These are phyloP conservation scores for Carex parvula DNA, from an alignment of 176 grass and related monocot species.

Conservation along the genomic window DNA sequence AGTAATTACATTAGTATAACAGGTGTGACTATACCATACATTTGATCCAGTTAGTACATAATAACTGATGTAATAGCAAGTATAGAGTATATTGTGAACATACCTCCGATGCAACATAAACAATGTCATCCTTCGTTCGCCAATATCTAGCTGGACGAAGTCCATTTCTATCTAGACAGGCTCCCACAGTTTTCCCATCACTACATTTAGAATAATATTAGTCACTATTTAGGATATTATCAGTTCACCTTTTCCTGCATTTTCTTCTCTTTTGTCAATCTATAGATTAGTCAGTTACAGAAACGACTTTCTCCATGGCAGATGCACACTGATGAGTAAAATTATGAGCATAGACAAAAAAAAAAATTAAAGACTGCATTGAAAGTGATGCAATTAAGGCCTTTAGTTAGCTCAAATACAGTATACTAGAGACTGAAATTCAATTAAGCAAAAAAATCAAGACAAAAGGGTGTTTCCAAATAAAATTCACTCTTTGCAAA, in stretches of 20 bases:
- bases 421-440: background rate
- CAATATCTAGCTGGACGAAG: conserved; percentile 99
- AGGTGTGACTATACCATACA: background rate
- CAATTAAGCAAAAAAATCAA: conserved; percentile 31
- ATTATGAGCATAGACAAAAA: conserved; percentile 1
- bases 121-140: conserved; percentile 92
- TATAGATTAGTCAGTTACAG: background rate
- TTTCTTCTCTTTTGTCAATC: conserved; percentile 1
- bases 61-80: background rate
- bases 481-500: conserved; percentile 2
- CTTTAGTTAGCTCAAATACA: conserved; percentile 8
- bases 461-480: background rate
- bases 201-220: conserved; percentile 47
- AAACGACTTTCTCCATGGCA: background rate
- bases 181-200: conserved; percentile 97
- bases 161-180: conserved; percentile 96
- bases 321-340: background rate
- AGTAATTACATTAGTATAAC: background rate
- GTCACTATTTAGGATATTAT: background rate
- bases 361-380: background rate
- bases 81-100: conserved; percentile 2
- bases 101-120: conserved; percentile 99
- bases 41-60: conserved; percentile 11
- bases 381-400: background rate
- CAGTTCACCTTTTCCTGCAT: background rate